Base-by-base conservation (phyloP, 140 eudicot species). In the Erigeron philadelphicus region DNA sequence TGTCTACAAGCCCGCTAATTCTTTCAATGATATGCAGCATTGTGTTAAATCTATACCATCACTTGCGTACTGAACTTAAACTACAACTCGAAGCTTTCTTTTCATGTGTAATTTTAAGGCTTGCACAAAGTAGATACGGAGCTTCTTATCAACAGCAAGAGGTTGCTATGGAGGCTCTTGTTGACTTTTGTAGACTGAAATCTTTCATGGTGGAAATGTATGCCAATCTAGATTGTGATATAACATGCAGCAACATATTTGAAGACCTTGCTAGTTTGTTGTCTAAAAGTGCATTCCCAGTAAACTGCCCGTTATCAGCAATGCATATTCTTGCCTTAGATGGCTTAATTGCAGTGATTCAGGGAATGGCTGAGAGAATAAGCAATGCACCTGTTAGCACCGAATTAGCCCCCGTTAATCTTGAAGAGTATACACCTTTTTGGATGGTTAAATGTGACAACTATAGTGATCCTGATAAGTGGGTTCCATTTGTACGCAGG, bases 151-250 rank as follows among this genome's bases (percentile, higher is more conserved):
- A 88, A 83, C 98, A 88, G 72, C 93, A 92, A 79, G 98, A 92
- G 78, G 96, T 84, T 77, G 96, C 95, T 4, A 92, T 92, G 98
- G 98, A 92, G 81, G 95, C 98, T 75, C 95, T 92, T 76, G 98
- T 92, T 81, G 98, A 92, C 80, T 88, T 92, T 70, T 92, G 98
- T 71, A 77, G 96, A 81, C 96, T 88, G 73, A 84, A 86, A 62
- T 72, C 95, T 16, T 92, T 92, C 80, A 92, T 92, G 95, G 95
- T 86, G 48, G 96, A 92, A 74, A 92, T 92, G 98, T 88, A 88
- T 77, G 98, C 95, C 57, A 92, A 92, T 74, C 81, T 88, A 44
- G 98, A 92, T 79, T 88, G 96, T 72, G 96, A 92, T 83, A 92
- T 92, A 58, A 88, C 98, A 1, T 92, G 98, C 58, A 75, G 95